These are phyloP conservation scores for Aspergillus udagawae DNA, from an alignment of 2,329 filamentous ascomycete species.

Conservation along the genomic window DNA sequence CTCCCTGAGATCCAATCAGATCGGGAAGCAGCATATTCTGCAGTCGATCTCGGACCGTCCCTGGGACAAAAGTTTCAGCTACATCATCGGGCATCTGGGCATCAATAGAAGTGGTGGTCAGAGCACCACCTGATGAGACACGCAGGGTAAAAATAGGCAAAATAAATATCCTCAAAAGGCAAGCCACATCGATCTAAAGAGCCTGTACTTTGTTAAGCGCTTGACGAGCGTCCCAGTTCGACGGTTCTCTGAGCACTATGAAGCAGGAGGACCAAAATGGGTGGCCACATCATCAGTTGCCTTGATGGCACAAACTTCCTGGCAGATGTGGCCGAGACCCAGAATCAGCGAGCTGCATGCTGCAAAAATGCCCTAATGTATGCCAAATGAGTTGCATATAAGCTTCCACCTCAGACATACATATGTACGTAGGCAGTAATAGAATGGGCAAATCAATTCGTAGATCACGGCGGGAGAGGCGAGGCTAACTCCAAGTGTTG, in stretches of 20 bases:
- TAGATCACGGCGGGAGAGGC: background rate
- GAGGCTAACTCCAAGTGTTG: background rate
- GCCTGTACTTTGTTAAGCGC: background rate
- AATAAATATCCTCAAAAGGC: background rate
- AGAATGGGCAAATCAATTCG: background rate
- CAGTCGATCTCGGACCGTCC: background rate
- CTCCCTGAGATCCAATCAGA: background rate
- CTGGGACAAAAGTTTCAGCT: constrained; percentile 8
- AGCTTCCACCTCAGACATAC: constrained; percentile 1
- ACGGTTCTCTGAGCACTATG: background rate
- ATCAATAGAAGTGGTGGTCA: constrained; percentile 7
- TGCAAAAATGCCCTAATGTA: constrained; percentile 4
- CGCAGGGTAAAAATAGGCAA: background rate
- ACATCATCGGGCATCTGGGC: constrained; percentile 24
- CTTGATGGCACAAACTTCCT: background rate
- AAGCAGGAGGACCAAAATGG: background rate
- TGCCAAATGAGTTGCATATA: background rate
- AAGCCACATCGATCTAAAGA: background rate
- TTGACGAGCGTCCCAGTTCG: background rate
- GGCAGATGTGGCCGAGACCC: background rate
- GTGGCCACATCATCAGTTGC: background rate
- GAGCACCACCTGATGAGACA: background rate
- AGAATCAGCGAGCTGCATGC: constrained; percentile 1
- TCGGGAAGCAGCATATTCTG: background rate
- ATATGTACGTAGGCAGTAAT: background rate